phyloP scores from a whole-genome alignment of 768 basidiomycete species.

The Trametes meyenii region DNA sequence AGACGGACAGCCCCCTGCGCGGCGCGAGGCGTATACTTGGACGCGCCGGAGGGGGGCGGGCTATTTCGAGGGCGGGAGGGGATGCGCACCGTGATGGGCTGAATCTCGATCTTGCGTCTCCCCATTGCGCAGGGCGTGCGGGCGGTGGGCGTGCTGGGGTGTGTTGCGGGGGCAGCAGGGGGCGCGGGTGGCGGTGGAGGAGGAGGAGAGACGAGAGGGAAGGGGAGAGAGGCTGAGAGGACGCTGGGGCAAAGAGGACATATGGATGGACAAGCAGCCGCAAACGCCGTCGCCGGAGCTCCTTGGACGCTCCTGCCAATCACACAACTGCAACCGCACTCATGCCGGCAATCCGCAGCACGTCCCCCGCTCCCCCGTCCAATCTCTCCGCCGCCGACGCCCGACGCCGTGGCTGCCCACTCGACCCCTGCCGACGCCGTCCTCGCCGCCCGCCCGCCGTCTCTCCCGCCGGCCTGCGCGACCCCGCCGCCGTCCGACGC shows the following conservation, averaged over 20 bases:
- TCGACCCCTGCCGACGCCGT: no score
- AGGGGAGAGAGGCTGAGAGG: slow-evolving; percentile 9
- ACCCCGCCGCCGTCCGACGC: not conserved
- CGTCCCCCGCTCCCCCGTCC: not conserved
- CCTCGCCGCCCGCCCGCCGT: not conserved
- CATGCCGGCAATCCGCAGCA: slow-evolving; percentile 25
- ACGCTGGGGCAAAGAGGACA: slow-evolving; percentile 24
- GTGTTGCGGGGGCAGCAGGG: slow-evolving; percentile 10
- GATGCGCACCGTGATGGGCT: slow-evolving; percentile 71
- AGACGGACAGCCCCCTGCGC: slow-evolving; percentile 29
- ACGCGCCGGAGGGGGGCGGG: slow-evolving; percentile 31
- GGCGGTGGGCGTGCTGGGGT: not conserved
- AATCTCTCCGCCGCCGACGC: not conserved
- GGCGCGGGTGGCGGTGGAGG: slow-evolving; percentile 7
- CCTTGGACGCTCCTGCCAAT: slow-evolving; percentile 26
- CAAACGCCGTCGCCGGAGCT: slow-evolving; percentile 32
- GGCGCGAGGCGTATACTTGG: slow-evolving; percentile 30
- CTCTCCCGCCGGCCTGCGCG: not conserved
- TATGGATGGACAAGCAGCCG: slow-evolving; percentile 27
- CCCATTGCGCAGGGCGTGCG: slow-evolving; percentile 50
- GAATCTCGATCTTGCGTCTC: slow-evolving; percentile 80
- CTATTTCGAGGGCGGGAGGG: slow-evolving; percentile 26
- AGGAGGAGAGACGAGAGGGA: slow-evolving; percentile 12
- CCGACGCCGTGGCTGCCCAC: no score
- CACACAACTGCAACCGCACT: slow-evolving; percentile 24